Conservation (phyloP, 2,329 filamentous ascomycete genomes). For the Sporothrix pallida region DNA sequence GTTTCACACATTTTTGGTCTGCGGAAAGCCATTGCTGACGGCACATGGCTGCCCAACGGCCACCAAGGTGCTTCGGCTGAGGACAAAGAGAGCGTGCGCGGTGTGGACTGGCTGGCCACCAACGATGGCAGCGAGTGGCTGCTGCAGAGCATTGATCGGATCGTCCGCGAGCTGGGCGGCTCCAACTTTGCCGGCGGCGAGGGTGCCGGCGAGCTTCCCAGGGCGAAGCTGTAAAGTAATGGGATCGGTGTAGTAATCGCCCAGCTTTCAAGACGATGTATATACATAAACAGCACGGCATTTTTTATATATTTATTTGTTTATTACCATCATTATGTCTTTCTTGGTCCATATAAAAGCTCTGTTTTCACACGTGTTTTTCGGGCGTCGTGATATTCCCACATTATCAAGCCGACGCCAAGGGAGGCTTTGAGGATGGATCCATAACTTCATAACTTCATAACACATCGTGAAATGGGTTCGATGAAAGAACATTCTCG, state of each 20-base stretch:
- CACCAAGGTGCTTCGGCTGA: constrained; percentile 1
- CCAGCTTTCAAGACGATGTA: too few species aligned
- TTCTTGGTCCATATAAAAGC: too few species aligned
- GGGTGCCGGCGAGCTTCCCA: neutral
- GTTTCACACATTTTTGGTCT: constrained; percentile 81
- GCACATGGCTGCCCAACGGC: constrained; percentile 54
- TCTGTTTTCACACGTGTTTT: too few species aligned
- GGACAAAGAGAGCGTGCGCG: constrained; percentile 52
- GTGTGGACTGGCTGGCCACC: constrained; percentile 64
- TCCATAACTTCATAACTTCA: neutral
- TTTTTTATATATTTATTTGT: neutral
- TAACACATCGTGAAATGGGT: neutral
- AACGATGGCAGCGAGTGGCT: constrained; percentile 71
- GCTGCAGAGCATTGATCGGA: constrained; percentile 64
- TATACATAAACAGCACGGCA: too few species aligned
- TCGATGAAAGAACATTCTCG: neutral
- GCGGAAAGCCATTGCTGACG: constrained; percentile 75
- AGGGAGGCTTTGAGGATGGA: neutral
- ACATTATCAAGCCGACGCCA: neutral
- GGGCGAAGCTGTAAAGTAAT: constrained; percentile 35
- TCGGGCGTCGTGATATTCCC: neutral
- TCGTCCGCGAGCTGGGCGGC: constrained; percentile 55
- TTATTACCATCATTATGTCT: too few species aligned
- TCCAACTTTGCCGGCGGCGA: constrained; percentile 34
- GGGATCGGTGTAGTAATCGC: neutral